These are phyloP conservation scores for Barbarea vulgaris DNA, from an alignment of 345 rosid species.

Conservation along the genomic window DNA sequence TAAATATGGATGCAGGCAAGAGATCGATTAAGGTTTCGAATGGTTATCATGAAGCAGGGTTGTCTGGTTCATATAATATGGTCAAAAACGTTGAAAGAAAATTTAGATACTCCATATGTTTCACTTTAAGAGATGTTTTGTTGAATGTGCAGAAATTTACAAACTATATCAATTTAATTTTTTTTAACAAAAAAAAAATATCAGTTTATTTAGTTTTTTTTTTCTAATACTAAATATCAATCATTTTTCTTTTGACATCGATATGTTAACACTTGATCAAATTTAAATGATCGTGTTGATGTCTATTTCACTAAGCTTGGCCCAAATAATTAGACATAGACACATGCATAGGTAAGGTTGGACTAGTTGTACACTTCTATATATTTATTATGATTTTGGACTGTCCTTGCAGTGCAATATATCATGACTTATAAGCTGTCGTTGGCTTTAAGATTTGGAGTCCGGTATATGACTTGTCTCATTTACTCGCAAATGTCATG, in stretches of 20 bases:
- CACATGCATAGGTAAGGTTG: conserved; percentile 10
- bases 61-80: no score
- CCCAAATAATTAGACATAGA: background rate
- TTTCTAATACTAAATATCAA: background rate
- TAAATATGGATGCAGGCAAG: conserved; percentile 1
- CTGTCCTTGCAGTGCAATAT: background rate
- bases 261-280: conserved; percentile 5
- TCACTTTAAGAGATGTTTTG: background rate
- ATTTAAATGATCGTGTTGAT: background rate
- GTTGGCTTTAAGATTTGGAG: background rate
- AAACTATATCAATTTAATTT: background rate
- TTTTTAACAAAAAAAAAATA: no score
- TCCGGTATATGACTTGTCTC: conserved; percentile 13
- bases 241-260: background rate
- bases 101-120: background rate
- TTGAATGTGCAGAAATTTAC: background rate
- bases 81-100: no score
- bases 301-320: conserved; percentile 1
- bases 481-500: conserved; percentile 5
- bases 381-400: background rate
- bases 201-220: no score
- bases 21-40: background rate
- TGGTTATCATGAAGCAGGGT: background rate
- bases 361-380: background rate
- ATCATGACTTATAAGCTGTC: background rate